phyloP scores from a whole-genome alignment of 345 rosid genomes.

The Eucalyptus urophylla region DNA sequence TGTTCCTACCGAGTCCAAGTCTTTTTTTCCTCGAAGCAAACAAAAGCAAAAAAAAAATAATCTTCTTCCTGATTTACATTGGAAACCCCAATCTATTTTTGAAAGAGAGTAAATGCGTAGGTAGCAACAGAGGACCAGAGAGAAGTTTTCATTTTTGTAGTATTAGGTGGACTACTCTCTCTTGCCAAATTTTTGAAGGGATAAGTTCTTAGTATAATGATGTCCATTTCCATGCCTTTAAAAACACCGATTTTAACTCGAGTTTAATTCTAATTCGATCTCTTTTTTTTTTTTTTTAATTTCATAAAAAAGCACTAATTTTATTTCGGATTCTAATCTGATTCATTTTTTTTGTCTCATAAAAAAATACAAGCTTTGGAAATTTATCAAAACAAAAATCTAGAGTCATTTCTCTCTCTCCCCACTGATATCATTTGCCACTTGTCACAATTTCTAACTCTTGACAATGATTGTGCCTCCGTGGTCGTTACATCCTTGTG shows the following conservation, averaged over 20 bases:
- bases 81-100: not conserved
- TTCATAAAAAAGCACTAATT: not conserved
- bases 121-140: not conserved
- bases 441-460: not conserved
- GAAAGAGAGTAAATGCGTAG: not conserved
- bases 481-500: not conserved
- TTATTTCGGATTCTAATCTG: not conserved
- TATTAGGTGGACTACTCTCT: not conserved
- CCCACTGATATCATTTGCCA: not conserved
- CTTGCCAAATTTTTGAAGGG: not conserved
- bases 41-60: not conserved
- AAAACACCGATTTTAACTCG: not conserved
- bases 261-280: not conserved
- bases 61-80: not conserved
- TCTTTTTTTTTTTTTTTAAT: not conserved
- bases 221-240: not conserved
- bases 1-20: not conserved
- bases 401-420: not conserved
- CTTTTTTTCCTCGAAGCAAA: not conserved
- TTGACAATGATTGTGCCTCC: not conserved
- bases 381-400: not conserved
- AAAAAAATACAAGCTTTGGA: not conserved
- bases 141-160: not conserved
- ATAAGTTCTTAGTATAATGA: not conserved
- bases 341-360: not conserved